Conservation (phyloP, 2,329 filamentous ascomycete species). For the Parastagonospora nodorum region DNA sequence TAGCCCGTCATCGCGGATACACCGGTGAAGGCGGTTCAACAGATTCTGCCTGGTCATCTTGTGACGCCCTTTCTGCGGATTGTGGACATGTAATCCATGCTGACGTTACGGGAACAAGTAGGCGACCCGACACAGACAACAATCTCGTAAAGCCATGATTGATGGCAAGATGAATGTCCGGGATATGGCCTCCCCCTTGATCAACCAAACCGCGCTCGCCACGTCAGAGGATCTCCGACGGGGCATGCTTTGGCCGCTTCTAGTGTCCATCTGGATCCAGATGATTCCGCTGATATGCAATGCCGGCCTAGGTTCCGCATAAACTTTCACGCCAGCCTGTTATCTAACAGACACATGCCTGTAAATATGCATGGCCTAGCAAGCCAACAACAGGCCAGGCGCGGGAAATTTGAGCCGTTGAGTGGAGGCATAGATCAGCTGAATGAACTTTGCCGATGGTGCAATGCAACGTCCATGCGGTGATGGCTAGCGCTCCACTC, state of each 20-base stretch:
- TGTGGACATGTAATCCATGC: slow-evolving; percentile 37
- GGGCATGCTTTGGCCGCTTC: slow-evolving; percentile 53
- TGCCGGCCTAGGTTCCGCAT: slow-evolving; percentile 50
- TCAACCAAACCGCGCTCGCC: slow-evolving; percentile 54
- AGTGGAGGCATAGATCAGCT: slow-evolving; percentile 48
- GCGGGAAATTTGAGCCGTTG: slow-evolving; percentile 45
- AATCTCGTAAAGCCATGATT: slow-evolving; percentile 43
- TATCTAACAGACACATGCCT: slow-evolving; percentile 49
- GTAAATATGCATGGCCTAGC: slow-evolving; percentile 49
- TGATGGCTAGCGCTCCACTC: slow-evolving; percentile 41
- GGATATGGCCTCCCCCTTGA: slow-evolving; percentile 43
- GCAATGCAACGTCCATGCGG: slow-evolving; percentile 47
- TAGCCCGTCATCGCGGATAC: slow-evolving; percentile 34
- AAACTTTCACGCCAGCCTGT: slow-evolving; percentile 49
- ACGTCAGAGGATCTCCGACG: slow-evolving; percentile 60
- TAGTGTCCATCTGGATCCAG: slow-evolving; percentile 51
- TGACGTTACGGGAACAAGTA: slow-evolving; percentile 30
- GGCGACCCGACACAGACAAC: slow-evolving; percentile 34
- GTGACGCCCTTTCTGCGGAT: slow-evolving; percentile 38
- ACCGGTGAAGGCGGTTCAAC: slow-evolving; percentile 43
- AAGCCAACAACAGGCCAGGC: slow-evolving; percentile 48
- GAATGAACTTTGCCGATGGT: slow-evolving; percentile 39
- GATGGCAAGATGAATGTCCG: slow-evolving; percentile 47
- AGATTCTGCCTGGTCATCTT: slow-evolving; percentile 37
- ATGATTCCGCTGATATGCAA: slow-evolving; percentile 52